These are phyloP conservation scores for Drosera capensis DNA, from an alignment of 148 eudicot genomes.

Conservation along the genomic window DNA sequence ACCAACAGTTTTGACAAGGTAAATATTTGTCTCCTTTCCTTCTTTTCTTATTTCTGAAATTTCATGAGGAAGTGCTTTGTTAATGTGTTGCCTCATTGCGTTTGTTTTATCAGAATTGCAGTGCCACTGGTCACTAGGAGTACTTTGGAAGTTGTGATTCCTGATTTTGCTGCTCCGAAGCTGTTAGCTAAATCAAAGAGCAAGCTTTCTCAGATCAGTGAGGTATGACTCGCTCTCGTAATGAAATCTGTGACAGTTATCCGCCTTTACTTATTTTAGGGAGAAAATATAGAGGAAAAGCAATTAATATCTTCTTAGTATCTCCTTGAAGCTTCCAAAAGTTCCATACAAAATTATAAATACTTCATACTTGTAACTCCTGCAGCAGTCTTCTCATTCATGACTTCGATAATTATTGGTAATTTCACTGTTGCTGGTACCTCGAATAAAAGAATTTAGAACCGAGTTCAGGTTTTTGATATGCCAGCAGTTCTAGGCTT, in stretches of 20 bases:
- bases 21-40: conserved; percentile 3
- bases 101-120: conserved; percentile 28
- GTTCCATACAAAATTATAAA: too few species aligned
- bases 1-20: conserved; percentile 50
- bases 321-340: too few species aligned
- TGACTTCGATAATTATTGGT: too few species aligned
- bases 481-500: too few species aligned
- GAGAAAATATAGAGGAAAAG: neutral
- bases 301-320: too few species aligned
- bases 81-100: neutral
- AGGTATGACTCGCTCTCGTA: conserved; percentile 29
- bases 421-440: too few species aligned
- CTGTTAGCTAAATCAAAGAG: conserved; percentile 63
- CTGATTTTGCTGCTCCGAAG: conserved; percentile 66
- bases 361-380: too few species aligned
- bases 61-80: neutral
- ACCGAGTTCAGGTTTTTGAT: too few species aligned
- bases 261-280: neutral
- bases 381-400: too few species aligned
- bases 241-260: neutral
- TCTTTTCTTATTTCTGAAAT: neutral
- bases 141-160: conserved; percentile 80
- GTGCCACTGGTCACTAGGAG: conserved; percentile 75
- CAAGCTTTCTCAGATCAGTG: conserved; percentile 87
- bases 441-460: too few species aligned